phyloP scores from a whole-genome alignment of 176 grass and related monocot genomes.

The Hordeum marinum region DNA sequence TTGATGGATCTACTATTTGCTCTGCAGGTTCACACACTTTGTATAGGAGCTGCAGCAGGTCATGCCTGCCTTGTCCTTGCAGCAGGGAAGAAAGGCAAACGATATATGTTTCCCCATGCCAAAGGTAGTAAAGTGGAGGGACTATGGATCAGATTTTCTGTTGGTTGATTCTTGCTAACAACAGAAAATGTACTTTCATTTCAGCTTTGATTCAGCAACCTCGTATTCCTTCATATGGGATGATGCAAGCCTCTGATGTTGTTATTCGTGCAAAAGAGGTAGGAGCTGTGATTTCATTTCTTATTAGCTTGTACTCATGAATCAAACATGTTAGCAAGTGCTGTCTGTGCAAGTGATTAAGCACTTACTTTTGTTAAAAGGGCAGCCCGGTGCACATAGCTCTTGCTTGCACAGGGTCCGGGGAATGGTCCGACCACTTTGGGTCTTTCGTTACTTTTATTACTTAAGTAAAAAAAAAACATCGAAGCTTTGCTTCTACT shows the following conservation, averaged over 20 bases:
- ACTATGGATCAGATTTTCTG: neutral
- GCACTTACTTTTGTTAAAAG: neutral
- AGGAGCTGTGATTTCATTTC: constrained; percentile 9
- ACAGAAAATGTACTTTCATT: constrained; percentile 26
- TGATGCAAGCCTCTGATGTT: constrained; percentile 85
- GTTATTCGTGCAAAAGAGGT: constrained; percentile 91
- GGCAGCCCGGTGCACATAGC: no score
- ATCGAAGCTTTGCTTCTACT: neutral
- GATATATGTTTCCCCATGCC: constrained; percentile 92
- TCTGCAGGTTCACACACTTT: constrained; percentile 83
- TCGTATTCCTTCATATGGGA: constrained; percentile 75
- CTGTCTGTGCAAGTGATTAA: neutral
- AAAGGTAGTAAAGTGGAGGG: constrained; percentile 44
- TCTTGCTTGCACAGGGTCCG: no score
- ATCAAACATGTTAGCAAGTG: neutral
- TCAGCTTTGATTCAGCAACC: constrained; percentile 91
- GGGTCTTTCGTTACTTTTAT: neutral
- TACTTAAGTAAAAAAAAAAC: neutral
- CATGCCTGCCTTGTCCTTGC: constrained; percentile 91
- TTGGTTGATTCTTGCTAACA: constrained; percentile 26
- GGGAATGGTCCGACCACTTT: no score
- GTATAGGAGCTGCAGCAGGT: constrained; percentile 71
- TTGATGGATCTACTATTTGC: constrained; percentile 16
- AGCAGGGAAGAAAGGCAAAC: constrained; percentile 95
- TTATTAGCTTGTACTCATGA: neutral